Percentiles rank a stretch among this genome's conserved stretches.
Conservation (phyloP, 1,139 yeast species). For the Candida sp. region DNA sequence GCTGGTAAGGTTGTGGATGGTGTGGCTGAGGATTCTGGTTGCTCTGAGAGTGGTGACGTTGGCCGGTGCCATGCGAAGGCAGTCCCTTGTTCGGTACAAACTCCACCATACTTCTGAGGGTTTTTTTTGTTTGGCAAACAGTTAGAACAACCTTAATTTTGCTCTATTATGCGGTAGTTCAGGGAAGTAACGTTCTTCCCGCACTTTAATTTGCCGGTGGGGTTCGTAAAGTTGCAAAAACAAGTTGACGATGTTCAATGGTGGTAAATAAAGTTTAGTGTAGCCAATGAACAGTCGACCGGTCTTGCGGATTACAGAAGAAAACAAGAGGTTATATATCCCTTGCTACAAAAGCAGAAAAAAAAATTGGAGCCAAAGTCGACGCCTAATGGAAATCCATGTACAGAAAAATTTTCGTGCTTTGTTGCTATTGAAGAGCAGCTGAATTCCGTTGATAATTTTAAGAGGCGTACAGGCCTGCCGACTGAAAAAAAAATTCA, state of each 20-base stretch:
- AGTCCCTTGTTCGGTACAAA: not conserved
- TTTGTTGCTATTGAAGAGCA: not conserved
- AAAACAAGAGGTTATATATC: not conserved
- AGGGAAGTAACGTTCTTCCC: no score
- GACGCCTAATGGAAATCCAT: not conserved
- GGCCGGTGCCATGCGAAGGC: not conserved
- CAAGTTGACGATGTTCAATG: no score
- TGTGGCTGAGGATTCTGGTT: not conserved
- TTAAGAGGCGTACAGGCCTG: not conserved
- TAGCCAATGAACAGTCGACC: no score
- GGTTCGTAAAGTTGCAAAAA: no score
- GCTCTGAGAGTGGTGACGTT: not conserved
- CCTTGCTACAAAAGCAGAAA: not conserved
- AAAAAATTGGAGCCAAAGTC: not conserved
- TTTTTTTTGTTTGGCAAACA: no score
- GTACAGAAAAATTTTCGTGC: not conserved
- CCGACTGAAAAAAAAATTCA: not conserved
- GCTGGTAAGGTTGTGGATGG: not conserved
- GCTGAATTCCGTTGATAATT: constrained; percentile 3
- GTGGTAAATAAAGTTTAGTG: no score
- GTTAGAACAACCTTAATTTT: no score
- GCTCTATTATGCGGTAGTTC: no score
- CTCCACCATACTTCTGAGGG: not conserved
- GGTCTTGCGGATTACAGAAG: not conserved
- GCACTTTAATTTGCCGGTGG: no score